Conservation (phyloP, 2,329 filamentous ascomycete species). For the Neonectria ditissima region DNA sequence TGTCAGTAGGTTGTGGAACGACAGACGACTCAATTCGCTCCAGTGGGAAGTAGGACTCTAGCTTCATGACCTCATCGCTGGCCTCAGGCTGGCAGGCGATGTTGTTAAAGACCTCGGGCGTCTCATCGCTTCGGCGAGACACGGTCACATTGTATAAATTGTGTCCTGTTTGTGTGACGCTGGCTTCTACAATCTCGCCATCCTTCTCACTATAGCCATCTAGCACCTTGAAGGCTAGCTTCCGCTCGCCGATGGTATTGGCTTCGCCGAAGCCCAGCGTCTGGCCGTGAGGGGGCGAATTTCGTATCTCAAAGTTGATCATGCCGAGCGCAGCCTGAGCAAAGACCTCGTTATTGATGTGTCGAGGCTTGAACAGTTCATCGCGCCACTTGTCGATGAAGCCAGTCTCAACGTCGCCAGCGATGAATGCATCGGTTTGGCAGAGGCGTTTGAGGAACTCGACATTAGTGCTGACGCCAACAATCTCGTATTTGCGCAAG, state of each 20-base stretch:
- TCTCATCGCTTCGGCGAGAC: constrained; percentile 54
- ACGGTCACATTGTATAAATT: constrained; percentile 61
- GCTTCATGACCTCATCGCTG: constrained; percentile 45
- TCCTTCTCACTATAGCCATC: constrained; percentile 74
- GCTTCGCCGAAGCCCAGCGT: constrained; percentile 67
- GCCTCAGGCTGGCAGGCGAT: constrained; percentile 56
- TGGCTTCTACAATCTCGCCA: constrained; percentile 69
- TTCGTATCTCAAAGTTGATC: constrained; percentile 62
- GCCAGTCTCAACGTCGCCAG: constrained; percentile 91
- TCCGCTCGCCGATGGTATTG: constrained; percentile 56
- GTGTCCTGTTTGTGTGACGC: constrained; percentile 60
- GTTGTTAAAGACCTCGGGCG: constrained; percentile 56
- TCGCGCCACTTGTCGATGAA: constrained; percentile 91
- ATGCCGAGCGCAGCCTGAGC: constrained; percentile 88
- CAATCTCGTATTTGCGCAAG: constrained; percentile 90
- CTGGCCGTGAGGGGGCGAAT: constrained; percentile 58
- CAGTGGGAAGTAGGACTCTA: constrained; percentile 77
- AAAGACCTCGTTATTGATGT: constrained; percentile 78
- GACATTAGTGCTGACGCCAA: constrained; percentile 93
- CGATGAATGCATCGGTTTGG: constrained; percentile 82
- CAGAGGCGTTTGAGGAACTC: constrained; percentile 95
- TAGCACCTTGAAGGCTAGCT: constrained; percentile 64
- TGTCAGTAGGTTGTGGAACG: constrained; percentile 65
- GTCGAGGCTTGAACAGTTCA: constrained; percentile 77
- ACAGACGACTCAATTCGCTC: constrained; percentile 85